phyloP scores from a whole-genome alignment of 371 early-diverging fungal species.

The Batkoa obscura region DNA sequence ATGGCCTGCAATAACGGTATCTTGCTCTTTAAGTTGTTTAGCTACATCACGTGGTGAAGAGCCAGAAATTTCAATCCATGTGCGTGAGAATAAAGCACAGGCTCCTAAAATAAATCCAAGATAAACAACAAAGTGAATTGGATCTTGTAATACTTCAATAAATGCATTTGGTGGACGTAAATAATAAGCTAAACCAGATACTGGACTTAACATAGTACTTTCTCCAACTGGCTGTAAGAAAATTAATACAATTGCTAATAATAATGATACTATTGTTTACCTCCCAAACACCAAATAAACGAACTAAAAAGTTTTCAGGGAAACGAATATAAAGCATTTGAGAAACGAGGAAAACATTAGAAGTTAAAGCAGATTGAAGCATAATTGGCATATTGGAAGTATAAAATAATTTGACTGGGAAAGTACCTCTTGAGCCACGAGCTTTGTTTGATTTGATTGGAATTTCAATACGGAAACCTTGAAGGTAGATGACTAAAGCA shows the following conservation, averaged over 20 bases:
- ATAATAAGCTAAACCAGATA: slow-evolving; percentile 94
- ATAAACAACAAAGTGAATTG: slow-evolving; percentile 92
- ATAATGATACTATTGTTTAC: too few species aligned
- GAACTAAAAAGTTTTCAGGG: slow-evolving; percentile 85
- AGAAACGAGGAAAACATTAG: slow-evolving; percentile 91
- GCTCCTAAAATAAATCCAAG: slow-evolving; percentile 76
- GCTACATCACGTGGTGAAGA: slow-evolving; percentile 95
- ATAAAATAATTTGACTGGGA: slow-evolving; percentile 99
- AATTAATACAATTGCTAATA: slow-evolving; percentile 3
- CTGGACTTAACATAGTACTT: slow-evolving; percentile 72
- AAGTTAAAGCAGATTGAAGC: slow-evolving; percentile 94
- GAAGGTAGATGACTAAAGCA: slow-evolving; percentile 94
- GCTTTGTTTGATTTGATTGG: slow-evolving; percentile 93
- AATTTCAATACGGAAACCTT: slow-evolving; percentile 98
- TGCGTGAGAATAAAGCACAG: slow-evolving; percentile 92
- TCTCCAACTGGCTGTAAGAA: slow-evolving; percentile 44
- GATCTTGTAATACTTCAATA: slow-evolving; percentile 64
- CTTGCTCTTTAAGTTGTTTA: slow-evolving; percentile 91
- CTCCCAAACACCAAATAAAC: slow-evolving; percentile 96
- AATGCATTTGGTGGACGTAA: slow-evolving; percentile 90
- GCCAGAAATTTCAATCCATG: slow-evolving; percentile 97
- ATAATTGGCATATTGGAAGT: slow-evolving; percentile 99
- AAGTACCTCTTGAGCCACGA: slow-evolving; percentile 93
- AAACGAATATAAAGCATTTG: slow-evolving; percentile 91
- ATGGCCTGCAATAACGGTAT: slow-evolving; percentile 91